These are phyloP conservation scores for Phialophora chinensis DNA, from an alignment of 2,329 filamentous ascomycete genomes.

Conservation along the genomic window DNA sequence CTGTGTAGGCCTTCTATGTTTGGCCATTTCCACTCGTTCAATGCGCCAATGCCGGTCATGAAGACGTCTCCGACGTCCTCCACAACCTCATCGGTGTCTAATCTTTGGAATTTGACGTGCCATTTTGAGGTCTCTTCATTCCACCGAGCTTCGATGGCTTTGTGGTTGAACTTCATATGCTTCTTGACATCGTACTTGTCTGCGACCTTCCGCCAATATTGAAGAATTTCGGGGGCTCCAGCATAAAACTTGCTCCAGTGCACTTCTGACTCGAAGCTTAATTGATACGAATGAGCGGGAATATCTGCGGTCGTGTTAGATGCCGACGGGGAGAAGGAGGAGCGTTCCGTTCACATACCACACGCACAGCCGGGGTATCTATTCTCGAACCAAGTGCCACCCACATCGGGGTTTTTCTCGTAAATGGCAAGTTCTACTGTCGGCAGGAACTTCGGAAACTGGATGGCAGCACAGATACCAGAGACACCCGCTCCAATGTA, in stretches of 20 bases:
- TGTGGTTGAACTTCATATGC: conserved; percentile 41
- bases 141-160: conserved; percentile 39
- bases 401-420: conserved; percentile 44
- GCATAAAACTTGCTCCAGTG: conserved; percentile 40
- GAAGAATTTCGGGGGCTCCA: conserved; percentile 36
- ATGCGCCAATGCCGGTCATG: conserved; percentile 63
- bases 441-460: conserved; percentile 32
- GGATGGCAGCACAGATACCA: conserved; percentile 41
- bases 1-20: conserved; percentile 41
- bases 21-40: conserved; percentile 59
- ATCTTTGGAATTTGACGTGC: conserved; percentile 35
- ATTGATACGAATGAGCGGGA: conserved; percentile 35
- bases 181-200: conserved; percentile 39
- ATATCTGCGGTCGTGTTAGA: conserved; percentile 25
- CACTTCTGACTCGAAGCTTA: conserved; percentile 30
- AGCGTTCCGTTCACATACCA: conserved; percentile 18
- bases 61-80: conserved; percentile 57
- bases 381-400: conserved; percentile 44
- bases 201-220: conserved; percentile 36
- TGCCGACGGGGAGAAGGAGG: neutral
- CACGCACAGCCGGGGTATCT: conserved; percentile 35
- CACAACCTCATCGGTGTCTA: conserved; percentile 32
- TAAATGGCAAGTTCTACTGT: conserved; percentile 38
- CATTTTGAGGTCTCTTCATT: conserved; percentile 38
- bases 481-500: conserved; percentile 49